Evolutionary conservation across 805 yeast species (phyloP), one percentile per base, ranked within the genome.

Genomic region (Yarrowia hollandica): DNA sequence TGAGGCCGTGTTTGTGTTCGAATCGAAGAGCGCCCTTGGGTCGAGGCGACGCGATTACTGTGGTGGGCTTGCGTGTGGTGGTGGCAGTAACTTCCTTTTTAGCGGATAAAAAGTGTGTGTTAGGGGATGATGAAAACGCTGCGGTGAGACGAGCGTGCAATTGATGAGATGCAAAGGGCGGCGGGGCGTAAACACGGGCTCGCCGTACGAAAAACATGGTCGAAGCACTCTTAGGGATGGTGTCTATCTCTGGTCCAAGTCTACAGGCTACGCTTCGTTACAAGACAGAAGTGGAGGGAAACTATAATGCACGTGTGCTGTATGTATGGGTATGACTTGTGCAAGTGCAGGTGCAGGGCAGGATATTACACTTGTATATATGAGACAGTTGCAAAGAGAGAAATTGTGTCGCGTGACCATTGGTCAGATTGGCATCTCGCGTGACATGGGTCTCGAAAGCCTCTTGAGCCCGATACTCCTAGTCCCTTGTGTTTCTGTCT

Each of bases 41-140:
- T 48, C 39, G 10, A 1, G 54, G 18, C 3, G 54, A 44, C 25
- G 38, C 55, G 22, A 48, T 22, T 15, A 33, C 38, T 10, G 39
- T 48, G 33, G 55, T 31, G 39, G 55, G 55, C 55, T 48, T 48
- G 39, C 38, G 55, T 48, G 55, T 22, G 55, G 55, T 48, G 28
- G 55, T 48, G 55, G 38, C 30, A 31, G 39, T 48, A 48, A 48
- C 55, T 48, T 48, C 55, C 22, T 48, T 48, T 48, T 48, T 48
- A 31, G 55, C 28, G 8, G 55, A 48, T 48, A 48, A 33, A 33
- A 48, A 48, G 21, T 19, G 16, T n/a, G n/a, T n/a, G n/a, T n/a
- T n/a, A n/a, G n/a, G n/a, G n/a, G n/a, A n/a, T n/a, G n/a, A n/a
- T n/a, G n/a, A n/a, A n/a, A n/a, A n/a, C n/a, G n/a, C n/a, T n/a